Base-by-base conservation (phyloP, 192 early-diverging fungal genomes). In the Backusella tuberculispora region DNA sequence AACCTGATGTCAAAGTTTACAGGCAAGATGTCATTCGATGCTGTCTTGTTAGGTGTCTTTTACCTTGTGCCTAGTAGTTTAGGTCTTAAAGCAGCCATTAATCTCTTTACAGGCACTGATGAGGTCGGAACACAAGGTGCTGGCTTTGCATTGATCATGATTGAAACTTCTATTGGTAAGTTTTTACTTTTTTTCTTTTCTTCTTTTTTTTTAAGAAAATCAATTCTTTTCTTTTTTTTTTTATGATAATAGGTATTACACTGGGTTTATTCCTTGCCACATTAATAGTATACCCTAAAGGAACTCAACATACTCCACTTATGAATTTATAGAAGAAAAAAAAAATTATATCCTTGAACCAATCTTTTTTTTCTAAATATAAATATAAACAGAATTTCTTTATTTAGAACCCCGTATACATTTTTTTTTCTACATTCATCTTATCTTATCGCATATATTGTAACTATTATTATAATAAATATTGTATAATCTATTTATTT, bases 1-100 rank as follows among this genome's bases (percentile, higher is more conserved):
- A 96, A 98, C 78, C 46, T 95, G 21, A 87, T 93, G 73, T 90
- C 93, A 1, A 85, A 92, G 17, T 74, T 95, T 19, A 90, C 90
- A 15, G 84, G 88, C 73, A 77, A 86, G 45, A 86, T 92, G 42
- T 92, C 92, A 5, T 89, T 98, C 80, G 93, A 92, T 66, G 91
- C 92, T 6, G 93, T 96, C 8, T 80, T 96, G 37, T 87, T 91
- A 26, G 95, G 92, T 1, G 90, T 98, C 7, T 79, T 79, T 64
- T 75, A 74, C 26, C 47, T 79, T 5, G 78, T 79, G 1, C 78
- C 78, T 2, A 64, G 78, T 14, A 74, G 78, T 71, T 69, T 79
- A 8, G 78, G 53, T 12, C 56, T 79, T 21, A 79, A 79, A 41
- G 73, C 78, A 38, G 78, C 78, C 2, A 44, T 79, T 40, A 73